Conservation (phyloP, 2,329 filamentous ascomycete species). For the Plenodomus lindquistii region DNA sequence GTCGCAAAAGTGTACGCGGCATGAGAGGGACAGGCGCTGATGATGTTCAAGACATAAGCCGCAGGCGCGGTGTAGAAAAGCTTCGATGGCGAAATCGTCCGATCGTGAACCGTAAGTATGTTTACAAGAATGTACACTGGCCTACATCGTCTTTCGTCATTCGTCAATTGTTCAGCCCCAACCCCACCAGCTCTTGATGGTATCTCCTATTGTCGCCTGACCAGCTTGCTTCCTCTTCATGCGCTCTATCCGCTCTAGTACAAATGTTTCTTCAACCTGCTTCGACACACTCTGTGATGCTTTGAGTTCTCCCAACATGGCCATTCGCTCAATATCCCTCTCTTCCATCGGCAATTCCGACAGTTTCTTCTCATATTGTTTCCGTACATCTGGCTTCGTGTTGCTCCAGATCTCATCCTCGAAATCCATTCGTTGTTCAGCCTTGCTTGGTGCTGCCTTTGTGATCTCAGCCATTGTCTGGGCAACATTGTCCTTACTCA, state of each 20-base stretch:
- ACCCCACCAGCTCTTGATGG: constrained; percentile 43
- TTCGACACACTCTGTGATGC: constrained; percentile 37
- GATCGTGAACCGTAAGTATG: background rate
- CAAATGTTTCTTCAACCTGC: constrained; percentile 36
- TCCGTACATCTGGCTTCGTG: constrained; percentile 35
- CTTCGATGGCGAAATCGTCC: background rate
- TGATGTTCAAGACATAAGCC: constrained; percentile 15
- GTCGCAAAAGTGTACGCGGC: constrained; percentile 25
- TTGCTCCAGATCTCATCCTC: constrained; percentile 35
- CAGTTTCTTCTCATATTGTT: constrained; percentile 40
- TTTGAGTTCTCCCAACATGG: constrained; percentile 39
- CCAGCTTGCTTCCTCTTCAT: constrained; percentile 42
- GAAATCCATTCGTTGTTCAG: constrained; percentile 5
- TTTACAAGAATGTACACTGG: constrained; percentile 11
- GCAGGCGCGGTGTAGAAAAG: background rate
- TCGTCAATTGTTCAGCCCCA: constrained; percentile 29
- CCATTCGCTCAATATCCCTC: constrained; percentile 40
- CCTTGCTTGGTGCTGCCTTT: constrained; percentile 7
- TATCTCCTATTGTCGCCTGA: constrained; percentile 44
- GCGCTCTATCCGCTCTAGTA: constrained; percentile 40
- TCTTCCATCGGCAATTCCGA: constrained; percentile 33
- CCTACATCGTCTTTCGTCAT: constrained; percentile 6
- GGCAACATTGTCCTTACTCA: constrained; percentile 47
- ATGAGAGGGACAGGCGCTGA: constrained; percentile 34
- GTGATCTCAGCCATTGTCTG: constrained; percentile 27